A percentile compares a stretch with the other conserved stretches of the same genome.
Conservation (phyloP, 2,329 filamentous ascomycete genomes). For the Colletotrichum plurivorum region DNA sequence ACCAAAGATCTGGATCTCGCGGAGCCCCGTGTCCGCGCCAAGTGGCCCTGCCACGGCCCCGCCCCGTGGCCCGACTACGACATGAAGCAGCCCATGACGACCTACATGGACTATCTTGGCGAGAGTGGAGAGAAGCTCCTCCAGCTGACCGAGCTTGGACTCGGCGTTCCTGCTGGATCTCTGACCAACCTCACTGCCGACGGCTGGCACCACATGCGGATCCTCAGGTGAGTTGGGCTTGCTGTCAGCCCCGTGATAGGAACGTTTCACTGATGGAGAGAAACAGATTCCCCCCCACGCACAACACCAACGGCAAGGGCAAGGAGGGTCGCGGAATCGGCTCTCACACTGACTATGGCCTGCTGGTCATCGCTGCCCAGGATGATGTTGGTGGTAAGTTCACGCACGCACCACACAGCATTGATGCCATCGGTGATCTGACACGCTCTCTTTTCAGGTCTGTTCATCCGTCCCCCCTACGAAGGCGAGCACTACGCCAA, state of each 20-base stretch:
- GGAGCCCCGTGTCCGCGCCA: conserved; percentile 55
- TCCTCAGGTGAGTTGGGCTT: conserved; percentile 55
- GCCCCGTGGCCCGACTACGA: conserved; percentile 62
- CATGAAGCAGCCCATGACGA: conserved; percentile 56
- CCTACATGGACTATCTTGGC: conserved; percentile 58
- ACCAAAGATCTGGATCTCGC: conserved; percentile 60
- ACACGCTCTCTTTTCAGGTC: conserved; percentile 44
- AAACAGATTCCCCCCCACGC: conserved; percentile 49
- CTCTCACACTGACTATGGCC: conserved; percentile 66
- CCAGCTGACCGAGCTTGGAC: conserved; percentile 60
- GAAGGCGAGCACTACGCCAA: conserved; percentile 58
- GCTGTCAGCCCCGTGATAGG: neutral
- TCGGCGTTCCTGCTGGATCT: conserved; percentile 56
- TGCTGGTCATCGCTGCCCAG: conserved; percentile 65
- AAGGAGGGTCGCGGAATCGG: conserved; percentile 65
- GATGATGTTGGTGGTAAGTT: conserved; percentile 62
- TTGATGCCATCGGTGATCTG: neutral
- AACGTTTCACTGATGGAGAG: conserved; percentile 9
- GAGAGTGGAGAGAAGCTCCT: conserved; percentile 60
- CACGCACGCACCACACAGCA: neutral
- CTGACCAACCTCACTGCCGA: conserved; percentile 59
- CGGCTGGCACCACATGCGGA: conserved; percentile 66
- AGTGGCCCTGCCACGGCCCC: conserved; percentile 65
- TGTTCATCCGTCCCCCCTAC: conserved; percentile 61
- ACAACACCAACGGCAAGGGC: conserved; percentile 62